phyloP scores from a whole-genome alignment of 164 flowering plant species.

The Macadamia tetraphylla region DNA sequence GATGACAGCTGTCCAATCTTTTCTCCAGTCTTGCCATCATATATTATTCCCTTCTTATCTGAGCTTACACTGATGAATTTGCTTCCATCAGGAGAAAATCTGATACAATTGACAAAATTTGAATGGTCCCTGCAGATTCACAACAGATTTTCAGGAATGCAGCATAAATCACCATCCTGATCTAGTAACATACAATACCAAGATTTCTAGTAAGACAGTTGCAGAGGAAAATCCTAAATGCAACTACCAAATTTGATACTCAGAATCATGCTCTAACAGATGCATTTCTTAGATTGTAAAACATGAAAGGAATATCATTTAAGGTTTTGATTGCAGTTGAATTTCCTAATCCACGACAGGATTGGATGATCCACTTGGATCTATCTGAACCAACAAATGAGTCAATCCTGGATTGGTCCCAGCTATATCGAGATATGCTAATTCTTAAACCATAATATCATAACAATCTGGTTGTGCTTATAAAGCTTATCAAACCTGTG shows the following conservation, averaged over 20 bases:
- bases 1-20: conserved; percentile 74
- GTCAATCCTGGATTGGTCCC: too few relatives aligned
- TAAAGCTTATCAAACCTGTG: conserved; percentile 48
- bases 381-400: too few relatives aligned
- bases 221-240: not conserved
- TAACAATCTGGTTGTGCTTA: not conserved
- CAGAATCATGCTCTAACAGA: too few relatives aligned
- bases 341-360: too few relatives aligned
- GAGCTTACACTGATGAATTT: conserved; percentile 93
- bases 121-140: conserved; percentile 72
- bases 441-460: too few relatives aligned
- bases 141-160: conserved; percentile 8
- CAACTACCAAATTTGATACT: too few relatives aligned
- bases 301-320: too few relatives aligned
- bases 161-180: not conserved
- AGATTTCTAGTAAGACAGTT: not conserved
- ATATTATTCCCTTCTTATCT: conserved; percentile 82
- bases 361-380: too few relatives aligned
- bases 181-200: not conserved
- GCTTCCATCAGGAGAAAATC: conserved; percentile 95
- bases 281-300: too few relatives aligned
- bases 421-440: too few relatives aligned
- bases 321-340: too few relatives aligned
- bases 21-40: conserved; percentile 86
- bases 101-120: conserved; percentile 88